These are phyloP conservation scores for Serendipita indica DNA, from an alignment of 768 basidiomycete genomes.

Conservation along the genomic window DNA sequence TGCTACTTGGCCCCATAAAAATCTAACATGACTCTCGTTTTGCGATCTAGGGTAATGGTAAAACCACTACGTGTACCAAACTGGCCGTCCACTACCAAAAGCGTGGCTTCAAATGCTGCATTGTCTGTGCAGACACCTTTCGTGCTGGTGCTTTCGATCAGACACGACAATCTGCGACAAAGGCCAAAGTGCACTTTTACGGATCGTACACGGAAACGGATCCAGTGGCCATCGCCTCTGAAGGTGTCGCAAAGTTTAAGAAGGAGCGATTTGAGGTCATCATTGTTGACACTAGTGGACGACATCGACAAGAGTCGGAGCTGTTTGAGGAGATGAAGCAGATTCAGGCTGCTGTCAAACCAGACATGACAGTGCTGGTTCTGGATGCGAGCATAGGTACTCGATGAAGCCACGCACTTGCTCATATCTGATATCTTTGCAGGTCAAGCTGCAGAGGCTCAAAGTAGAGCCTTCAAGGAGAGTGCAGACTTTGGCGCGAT, in stretches of 20 bases:
- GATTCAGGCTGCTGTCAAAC: constrained; percentile 84
- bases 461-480: constrained; percentile 94
- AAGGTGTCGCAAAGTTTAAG: constrained; percentile 94
- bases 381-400: constrained; percentile 92
- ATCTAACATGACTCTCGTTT: constrained; percentile 9
- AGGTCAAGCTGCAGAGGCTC: constrained; percentile 97
- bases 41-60: constrained; percentile 72
- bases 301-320: constrained; percentile 94
- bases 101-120: constrained; percentile 89
- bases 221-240: constrained; percentile 84
- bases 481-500: constrained; percentile 96
- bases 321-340: constrained; percentile 97
- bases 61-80: constrained; percentile 98
- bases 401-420: not conserved
- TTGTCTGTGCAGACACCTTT: constrained; percentile 98
- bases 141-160: constrained; percentile 99
- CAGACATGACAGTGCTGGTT: constrained; percentile 90
- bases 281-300: constrained; percentile 94
- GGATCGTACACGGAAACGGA: constrained; percentile 98
- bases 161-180: constrained; percentile 94
- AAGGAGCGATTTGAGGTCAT: constrained; percentile 98
- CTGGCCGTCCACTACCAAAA: constrained; percentile 95
- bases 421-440: constrained; percentile 5
- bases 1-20: not conserved
- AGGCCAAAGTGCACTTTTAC: constrained; percentile 98